Conservation (phyloP, 2,329 filamentous ascomycete species). For the Fusarium nelsonii region DNA sequence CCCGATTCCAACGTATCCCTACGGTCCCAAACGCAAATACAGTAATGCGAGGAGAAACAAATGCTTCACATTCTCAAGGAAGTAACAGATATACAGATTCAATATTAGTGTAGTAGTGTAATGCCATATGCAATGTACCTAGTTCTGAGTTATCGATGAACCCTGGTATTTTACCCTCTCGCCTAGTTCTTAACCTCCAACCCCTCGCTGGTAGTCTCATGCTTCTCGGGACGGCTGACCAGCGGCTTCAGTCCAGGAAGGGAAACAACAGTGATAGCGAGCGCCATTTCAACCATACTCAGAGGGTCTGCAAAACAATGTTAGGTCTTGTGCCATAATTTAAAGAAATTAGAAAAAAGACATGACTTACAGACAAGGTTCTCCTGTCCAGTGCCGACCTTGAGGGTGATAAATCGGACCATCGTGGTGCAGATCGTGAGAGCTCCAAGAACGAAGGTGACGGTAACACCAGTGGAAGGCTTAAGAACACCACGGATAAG, state of each 20-base stretch:
- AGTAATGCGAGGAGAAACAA: no score
- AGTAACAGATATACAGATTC: no score
- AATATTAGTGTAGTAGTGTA: no score
- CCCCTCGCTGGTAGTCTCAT: slow-evolving; percentile 12
- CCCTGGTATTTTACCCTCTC: no score
- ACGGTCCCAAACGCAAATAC: no score
- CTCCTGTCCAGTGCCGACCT: slow-evolving; percentile 39
- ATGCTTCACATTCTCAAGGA: no score
- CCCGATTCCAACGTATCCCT: no score
- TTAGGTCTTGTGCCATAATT: background rate
- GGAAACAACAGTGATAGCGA: slow-evolving; percentile 38
- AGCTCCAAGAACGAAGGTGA: slow-evolving; percentile 37
- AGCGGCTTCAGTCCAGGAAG: slow-evolving; percentile 42
- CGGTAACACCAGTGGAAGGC: slow-evolving; percentile 30
- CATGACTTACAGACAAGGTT: slow-evolving; percentile 42
- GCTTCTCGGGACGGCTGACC: slow-evolving; percentile 14
- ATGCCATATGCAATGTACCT: no score
- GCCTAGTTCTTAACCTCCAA: slow-evolving; percentile 29
- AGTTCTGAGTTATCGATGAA: no score
- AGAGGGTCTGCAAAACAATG: slow-evolving; percentile 22
- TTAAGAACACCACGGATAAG: slow-evolving; percentile 44
- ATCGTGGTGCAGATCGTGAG: slow-evolving; percentile 39
- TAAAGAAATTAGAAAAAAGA: rapidly evolving
- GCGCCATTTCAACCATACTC: slow-evolving; percentile 40
- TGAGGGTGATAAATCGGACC: slow-evolving; percentile 34